Base-by-base conservation (phyloP, 177 flowering plant species). In the Tripterygium wilfordii region DNA sequence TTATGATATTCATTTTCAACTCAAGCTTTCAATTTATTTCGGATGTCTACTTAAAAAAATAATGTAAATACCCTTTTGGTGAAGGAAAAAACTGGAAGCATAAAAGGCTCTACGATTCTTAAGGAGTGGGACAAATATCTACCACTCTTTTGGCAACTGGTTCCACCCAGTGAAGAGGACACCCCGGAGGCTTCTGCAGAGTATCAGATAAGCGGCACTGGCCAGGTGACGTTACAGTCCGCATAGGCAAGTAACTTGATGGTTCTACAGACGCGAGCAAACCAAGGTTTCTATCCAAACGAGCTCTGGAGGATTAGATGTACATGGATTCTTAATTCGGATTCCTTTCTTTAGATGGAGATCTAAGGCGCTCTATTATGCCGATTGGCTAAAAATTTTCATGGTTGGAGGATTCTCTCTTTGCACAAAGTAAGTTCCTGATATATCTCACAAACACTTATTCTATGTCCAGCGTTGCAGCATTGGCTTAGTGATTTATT, bases 111-210 rank as follows among this genome's bases (percentile, higher is more conserved):
- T 19, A 50, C 74, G 8, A 74, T 94, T 57, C 67, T 94, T 49
- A 72, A 77, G 26, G 97, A 94, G 10, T 94, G 97, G 99, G 99
- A 89, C 36, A 71, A 40, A 48, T 89, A 89, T 61, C 67, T 89
- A 52, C 76, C 95, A 7, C 80, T 83, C 44, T 88, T 94, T 60
- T 89, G 97, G 97, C 99, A 94, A 65, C 63, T 94, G 45, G 97
- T 92, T 49, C 99, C 99, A 4, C 97, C 99, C 1, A 94, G 99
- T 67, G 99, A 94, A 63, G 99, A 94, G 79, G 99, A 94, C 78
- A 92, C 97, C 3, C 97, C 97, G 0, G 99, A 94, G 71, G 99
- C 99, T 32, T 62, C 75, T 70, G 78, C 75, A 1, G 86, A 77
- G 13, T 84, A 60, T 45, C 81, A 73, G 44, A 60, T 42, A 62